Conservation (phyloP, 2,329 filamentous ascomycete species). For the Ceratocystis colombiana region DNA sequence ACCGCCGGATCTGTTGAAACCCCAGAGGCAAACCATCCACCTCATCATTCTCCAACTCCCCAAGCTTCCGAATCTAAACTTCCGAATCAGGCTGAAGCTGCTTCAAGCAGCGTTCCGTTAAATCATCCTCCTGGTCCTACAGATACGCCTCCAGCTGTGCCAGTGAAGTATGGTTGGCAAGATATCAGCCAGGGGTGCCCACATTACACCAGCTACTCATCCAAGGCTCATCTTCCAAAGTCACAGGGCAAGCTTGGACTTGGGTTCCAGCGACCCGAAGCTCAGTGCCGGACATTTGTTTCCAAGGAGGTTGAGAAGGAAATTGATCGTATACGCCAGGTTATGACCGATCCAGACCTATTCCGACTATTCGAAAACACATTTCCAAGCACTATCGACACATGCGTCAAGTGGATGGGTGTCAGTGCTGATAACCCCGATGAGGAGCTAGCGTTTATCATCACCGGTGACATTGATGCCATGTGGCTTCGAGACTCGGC, state of each 20-base stretch:
- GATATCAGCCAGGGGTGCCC: conserved; percentile 9
- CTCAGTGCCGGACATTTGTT: conserved; percentile 61
- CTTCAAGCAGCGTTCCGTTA: not conserved
- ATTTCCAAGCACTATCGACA: conserved; percentile 73
- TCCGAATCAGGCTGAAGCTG: not conserved
- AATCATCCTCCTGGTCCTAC: not conserved
- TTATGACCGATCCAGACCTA: conserved; percentile 49
- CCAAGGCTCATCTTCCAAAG: conserved; percentile 51
- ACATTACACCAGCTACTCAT: conserved; percentile 24
- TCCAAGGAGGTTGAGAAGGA: conserved; percentile 24
- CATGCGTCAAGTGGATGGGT: conserved; percentile 67
- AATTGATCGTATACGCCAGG: conserved; percentile 32
- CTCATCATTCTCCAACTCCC: not conserved
- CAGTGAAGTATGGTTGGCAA: conserved; percentile 19
- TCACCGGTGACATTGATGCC: conserved; percentile 75
- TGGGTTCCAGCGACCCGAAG: conserved; percentile 67
- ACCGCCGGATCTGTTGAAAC: too few relatives aligned
- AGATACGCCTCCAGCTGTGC: not conserved
- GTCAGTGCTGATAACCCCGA: conserved; percentile 43
- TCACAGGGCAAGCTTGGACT: conserved; percentile 67
- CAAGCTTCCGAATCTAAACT: not conserved
- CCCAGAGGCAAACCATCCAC: not conserved
- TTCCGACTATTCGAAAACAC: conserved; percentile 74
- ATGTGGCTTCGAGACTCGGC: conserved; percentile 83
- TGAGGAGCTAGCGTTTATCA: conserved; percentile 63